Percentiles rank a stretch among this genome's conserved stretches.
Conservation (phyloP, 2,329 filamentous ascomycete genomes). For the Cladosporium phlei region DNA sequence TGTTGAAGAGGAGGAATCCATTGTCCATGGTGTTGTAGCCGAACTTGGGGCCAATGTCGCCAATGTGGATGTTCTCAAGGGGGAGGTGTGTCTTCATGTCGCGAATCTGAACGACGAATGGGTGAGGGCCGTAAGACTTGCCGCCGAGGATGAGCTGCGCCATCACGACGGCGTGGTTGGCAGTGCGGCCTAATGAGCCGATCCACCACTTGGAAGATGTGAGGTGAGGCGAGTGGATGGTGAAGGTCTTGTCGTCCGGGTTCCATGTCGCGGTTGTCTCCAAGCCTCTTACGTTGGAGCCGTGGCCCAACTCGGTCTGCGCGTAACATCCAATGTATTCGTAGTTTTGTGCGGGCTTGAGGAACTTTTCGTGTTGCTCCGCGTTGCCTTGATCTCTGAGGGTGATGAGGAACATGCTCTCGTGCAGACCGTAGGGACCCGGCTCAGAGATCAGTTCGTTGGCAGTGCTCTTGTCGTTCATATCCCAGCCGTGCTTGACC, state of each 20-base stretch:
- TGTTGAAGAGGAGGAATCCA: slow-evolving; percentile 71
- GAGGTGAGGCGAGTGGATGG: slow-evolving; percentile 66
- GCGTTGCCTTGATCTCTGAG: slow-evolving; percentile 66
- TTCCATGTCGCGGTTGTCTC: slow-evolving; percentile 73
- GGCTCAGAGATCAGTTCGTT: slow-evolving; percentile 68
- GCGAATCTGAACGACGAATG: slow-evolving; percentile 71
- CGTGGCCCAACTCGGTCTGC: slow-evolving; percentile 75
- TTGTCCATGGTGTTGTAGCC: slow-evolving; percentile 66
- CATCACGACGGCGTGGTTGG: slow-evolving; percentile 75
- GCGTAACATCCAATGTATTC: slow-evolving; percentile 74
- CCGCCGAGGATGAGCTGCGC: slow-evolving; percentile 67
- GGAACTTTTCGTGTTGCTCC: slow-evolving; percentile 68
- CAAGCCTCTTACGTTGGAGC: slow-evolving; percentile 68
- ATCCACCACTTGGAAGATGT: slow-evolving; percentile 85
- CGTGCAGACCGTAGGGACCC: slow-evolving; percentile 68
- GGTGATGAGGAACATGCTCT: slow-evolving; percentile 66
- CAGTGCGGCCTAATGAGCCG: slow-evolving; percentile 68
- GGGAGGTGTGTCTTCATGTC: slow-evolving; percentile 66
- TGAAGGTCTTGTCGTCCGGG: slow-evolving; percentile 67
- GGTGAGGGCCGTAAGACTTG: slow-evolving; percentile 68
- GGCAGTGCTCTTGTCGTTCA: slow-evolving; percentile 60
- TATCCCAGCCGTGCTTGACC: slow-evolving; percentile 61
- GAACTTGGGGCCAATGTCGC: slow-evolving; percentile 71
- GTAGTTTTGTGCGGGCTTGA: slow-evolving; percentile 64
- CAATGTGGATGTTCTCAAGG: slow-evolving; percentile 65